Evolutionary conservation across 129 eudicot species (phyloP).

Genomic region (Oenanthe sinensis): DNA sequence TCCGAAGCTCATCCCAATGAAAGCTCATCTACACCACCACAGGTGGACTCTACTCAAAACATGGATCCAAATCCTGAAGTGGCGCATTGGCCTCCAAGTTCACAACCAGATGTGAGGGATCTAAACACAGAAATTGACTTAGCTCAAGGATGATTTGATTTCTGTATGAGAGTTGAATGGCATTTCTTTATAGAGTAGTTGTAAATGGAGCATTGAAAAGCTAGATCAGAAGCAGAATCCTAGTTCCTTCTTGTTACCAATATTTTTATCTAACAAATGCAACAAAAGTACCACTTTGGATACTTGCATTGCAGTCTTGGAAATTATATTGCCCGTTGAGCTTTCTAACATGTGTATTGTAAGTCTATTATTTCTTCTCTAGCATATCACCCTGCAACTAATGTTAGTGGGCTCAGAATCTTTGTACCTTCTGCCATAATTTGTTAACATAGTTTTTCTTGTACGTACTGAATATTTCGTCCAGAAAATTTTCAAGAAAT

Average conservation of each 20-base stretch:
- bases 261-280: neutral
- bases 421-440: neutral
- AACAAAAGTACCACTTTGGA: neutral
- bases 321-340: neutral
- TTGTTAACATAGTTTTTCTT: too few relatives aligned
- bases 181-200: constrained; percentile 46
- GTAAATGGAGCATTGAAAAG: constrained; percentile 29
- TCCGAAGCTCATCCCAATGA: constrained; percentile 28
- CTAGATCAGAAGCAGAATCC: constrained; percentile 5
- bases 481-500: neutral
- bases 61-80: constrained; percentile 17
- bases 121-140: constrained; percentile 69
- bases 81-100: constrained; percentile 44
- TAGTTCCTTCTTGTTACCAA: neutral
- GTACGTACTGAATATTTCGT: neutral
- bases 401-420: neutral
- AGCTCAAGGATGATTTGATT: constrained; percentile 43
- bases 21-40: constrained; percentile 15
- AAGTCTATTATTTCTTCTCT: neutral
- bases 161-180: constrained; percentile 17
- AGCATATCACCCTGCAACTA: neutral
- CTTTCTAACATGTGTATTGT: neutral
- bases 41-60: constrained; percentile 21
- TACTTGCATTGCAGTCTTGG: neutral
- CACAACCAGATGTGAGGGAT: constrained; percentile 35